A percentile compares a stretch with the other conserved stretches of the same genome.
Conservation (phyloP, 129 eudicot genomes). For the Centella asiatica region DNA sequence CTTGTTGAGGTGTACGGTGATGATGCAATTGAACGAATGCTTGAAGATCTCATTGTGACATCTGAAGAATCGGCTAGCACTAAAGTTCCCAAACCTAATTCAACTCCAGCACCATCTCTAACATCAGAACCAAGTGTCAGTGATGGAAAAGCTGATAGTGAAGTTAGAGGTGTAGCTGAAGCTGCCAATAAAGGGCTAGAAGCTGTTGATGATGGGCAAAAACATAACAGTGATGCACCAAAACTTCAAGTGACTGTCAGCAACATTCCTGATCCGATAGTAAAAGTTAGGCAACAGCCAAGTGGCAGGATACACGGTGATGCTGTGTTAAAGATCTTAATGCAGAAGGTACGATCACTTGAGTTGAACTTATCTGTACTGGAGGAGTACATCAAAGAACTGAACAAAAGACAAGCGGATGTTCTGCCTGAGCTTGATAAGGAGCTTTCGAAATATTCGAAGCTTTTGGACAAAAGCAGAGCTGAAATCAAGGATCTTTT, state of each 20-base stretch:
- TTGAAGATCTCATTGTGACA: constrained; percentile 78
- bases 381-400: constrained; percentile 69
- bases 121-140: constrained; percentile 22
- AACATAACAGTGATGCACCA: constrained; percentile 24
- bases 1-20: constrained; percentile 80
- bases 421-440: constrained; percentile 61
- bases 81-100: constrained; percentile 22
- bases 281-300: constrained; percentile 41
- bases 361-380: constrained; percentile 63
- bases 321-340: constrained; percentile 70
- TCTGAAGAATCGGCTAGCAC: constrained; percentile 40
- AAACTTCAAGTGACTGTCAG: constrained; percentile 30
- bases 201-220: constrained; percentile 42
- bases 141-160: constrained; percentile 27
- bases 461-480: constrained; percentile 48
- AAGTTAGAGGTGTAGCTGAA: constrained; percentile 23
- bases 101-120: constrained; percentile 32
- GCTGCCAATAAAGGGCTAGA: constrained; percentile 33
- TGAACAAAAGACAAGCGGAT: constrained; percentile 58
- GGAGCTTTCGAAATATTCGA: constrained; percentile 41
- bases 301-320: constrained; percentile 76
- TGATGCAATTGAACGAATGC: constrained; percentile 94
- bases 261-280: constrained; percentile 41
- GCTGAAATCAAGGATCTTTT: constrained; percentile 51
- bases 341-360: constrained; percentile 78